Evolutionary conservation across 208 protist genomes (phyloP), one percentile per base, ranked within the genome.

Genomic region (Acanthamoeba culbertsoni): DNA sequence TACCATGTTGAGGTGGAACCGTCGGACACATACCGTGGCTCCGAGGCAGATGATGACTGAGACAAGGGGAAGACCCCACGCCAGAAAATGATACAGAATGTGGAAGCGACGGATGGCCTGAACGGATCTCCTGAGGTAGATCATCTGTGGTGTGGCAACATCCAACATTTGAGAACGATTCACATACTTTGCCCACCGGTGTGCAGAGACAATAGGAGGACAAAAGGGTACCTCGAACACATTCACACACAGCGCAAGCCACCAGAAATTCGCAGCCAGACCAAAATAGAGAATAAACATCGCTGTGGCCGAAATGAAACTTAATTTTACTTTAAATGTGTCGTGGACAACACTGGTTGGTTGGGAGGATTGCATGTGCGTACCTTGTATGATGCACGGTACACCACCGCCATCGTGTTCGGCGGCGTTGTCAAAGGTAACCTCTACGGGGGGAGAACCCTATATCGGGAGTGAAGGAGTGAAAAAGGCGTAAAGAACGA

Each of bases 321-420:
- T n/a, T n/a, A n/a, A n/a, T n/a, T n/a, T n/a, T n/a, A n/a, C n/a
- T n/a, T n/a, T n/a, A n/a, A n/a, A n/a, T n/a, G n/a, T n/a, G n/a
- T n/a, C n/a, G n/a, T n/a, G n/a, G n/a, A n/a, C n/a, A n/a, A n/a
- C n/a, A 40, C 12, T 77, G n/a, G 65, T 28, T 14, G 18, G 35
- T 31, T 20, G 35, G 18, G 65, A 20, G n/a, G 65, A 31, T 77
- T 20, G n/a, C 14, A 77, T 77, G 73, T 8, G 14, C 7, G 28
- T 51, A 42, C 73, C 73, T 84, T 84, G 73, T 23, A 84, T 35
- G 7, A 84, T 42, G 73, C 73, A 84, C 6, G 73, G 73, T n/a
- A 84, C 73, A n/a, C 73, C 73, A 8, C 18, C 73, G 73, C 73
- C 73, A 84, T 84, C 73, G 28, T 48, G 46, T 18, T 84, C 73